Conservation (phyloP, 1,139 yeast species). For the Tardiomyces depauwii region DNA sequence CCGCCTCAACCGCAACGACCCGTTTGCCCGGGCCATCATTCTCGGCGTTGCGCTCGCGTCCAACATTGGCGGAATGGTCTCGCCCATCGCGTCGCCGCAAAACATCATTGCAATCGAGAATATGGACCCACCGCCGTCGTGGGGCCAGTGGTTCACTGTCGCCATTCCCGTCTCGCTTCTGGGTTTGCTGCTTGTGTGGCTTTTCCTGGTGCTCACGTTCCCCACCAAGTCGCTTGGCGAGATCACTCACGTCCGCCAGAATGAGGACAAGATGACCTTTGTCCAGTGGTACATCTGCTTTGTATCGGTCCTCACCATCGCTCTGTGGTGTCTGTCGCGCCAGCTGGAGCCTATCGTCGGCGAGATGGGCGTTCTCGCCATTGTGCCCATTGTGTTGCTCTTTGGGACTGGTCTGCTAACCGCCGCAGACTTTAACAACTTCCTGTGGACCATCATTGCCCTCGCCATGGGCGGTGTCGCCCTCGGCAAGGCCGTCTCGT, state of each 20-base stretch:
- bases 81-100: slow-evolving; percentile 94
- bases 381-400: slow-evolving; percentile 71
- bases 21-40: slow-evolving; percentile 72
- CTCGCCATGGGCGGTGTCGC: slow-evolving; percentile 97
- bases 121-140: slow-evolving; percentile 84
- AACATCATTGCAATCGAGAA: slow-evolving; percentile 79
- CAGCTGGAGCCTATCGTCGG: slow-evolving; percentile 64
- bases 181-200: slow-evolving; percentile 58
- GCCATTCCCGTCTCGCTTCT: slow-evolving; percentile 68
- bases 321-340: slow-evolving; percentile 77
- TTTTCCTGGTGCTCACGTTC: slow-evolving; percentile 55
- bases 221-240: slow-evolving; percentile 38
- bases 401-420: slow-evolving; percentile 81
- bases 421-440: slow-evolving; percentile 82
- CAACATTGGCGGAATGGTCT: slow-evolving; percentile 90
- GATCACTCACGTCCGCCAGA: slow-evolving; percentile 47
- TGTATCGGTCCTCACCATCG: slow-evolving; percentile 60
- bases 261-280: slow-evolving; percentile 54
- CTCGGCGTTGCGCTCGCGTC: slow-evolving; percentile 88
- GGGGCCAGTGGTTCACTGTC: slow-evolving; percentile 91
- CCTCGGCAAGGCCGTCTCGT: slow-evolving; percentile 80
- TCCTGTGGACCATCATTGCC: slow-evolving; percentile 87
- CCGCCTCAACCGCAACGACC: slow-evolving; percentile 66
- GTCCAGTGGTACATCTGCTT: slow-evolving; percentile 59
- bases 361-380: slow-evolving; percentile 81